These are phyloP conservation scores for Hericium coralloides DNA, from an alignment of 768 basidiomycete species.

Conservation along the genomic window DNA sequence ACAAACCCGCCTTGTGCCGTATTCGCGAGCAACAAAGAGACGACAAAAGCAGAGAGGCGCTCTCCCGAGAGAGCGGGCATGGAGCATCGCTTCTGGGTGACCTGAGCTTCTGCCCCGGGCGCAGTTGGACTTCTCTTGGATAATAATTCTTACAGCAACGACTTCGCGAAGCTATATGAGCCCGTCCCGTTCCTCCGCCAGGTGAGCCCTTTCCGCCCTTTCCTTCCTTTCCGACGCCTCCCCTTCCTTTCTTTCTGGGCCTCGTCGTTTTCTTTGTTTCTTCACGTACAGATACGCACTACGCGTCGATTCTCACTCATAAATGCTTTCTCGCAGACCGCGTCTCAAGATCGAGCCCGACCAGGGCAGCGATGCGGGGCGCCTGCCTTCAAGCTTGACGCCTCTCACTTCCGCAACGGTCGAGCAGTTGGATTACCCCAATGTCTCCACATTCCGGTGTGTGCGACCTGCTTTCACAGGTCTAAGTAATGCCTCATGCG, in stretches of 20 bases:
- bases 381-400: conserved; percentile 1
- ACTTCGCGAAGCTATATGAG: no score
- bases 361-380: neutral
- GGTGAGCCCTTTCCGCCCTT: neutral
- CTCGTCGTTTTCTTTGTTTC: neutral
- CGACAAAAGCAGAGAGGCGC: no score
- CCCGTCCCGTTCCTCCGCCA: no score
- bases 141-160: no score
- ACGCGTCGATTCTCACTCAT: neutral
- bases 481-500: neutral
- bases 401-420: neutral
- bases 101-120: no score
- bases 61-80: no score
- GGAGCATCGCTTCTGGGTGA: no score
- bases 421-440: conserved; percentile 1
- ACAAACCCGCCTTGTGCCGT: no score
- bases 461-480: neutral
- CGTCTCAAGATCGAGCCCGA: neutral
- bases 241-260: neutral
- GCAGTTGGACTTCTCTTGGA: no score
- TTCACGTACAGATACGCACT: neutral
- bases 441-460: conserved; percentile 5
- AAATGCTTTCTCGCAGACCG: neutral
- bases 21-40: no score
- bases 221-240: neutral